Percentiles rank a stretch among this genome's conserved stretches.
These are phyloP conservation scores for Eragrostis nindensis DNA, from an alignment of 176 grass and related monocot species.

Conservation along the genomic window DNA sequence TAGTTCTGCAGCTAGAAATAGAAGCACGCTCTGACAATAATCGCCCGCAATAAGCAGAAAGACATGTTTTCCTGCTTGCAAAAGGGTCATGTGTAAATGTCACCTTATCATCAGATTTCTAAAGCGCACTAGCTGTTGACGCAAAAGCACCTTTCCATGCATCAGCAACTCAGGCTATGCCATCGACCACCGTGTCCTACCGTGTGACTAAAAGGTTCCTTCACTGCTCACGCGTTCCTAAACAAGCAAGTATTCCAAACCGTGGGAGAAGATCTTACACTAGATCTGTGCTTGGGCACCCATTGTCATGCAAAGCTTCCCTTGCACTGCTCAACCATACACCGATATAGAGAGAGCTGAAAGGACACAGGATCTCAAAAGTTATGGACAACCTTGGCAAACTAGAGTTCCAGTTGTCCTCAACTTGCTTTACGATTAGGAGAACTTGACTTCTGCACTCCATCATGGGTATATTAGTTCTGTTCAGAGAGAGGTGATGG, in stretches of 20 bases:
- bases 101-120: background rate
- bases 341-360: constrained; percentile 16
- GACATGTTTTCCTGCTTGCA: background rate
- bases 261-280: background rate
- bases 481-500: background rate
- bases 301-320: constrained; percentile 22
- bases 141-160: background rate
- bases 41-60: background rate
- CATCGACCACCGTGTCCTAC: background rate
- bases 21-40: background rate
- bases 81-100: background rate
- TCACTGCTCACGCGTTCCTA: background rate
- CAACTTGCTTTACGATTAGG: constrained; percentile 25
- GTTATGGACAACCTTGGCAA: constrained; percentile 2
- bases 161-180: background rate
- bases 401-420: constrained; percentile 37
- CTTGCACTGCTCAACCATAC: constrained; percentile 29
- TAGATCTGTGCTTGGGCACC: background rate
- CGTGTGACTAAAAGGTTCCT: background rate
- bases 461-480: constrained; percentile 23
- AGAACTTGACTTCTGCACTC: background rate
- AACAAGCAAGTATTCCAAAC: constrained; percentile 7
- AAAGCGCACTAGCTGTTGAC: background rate
- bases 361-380: constrained; percentile 38
- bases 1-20: background rate